Evolutionary conservation across 352 stramenopile genomes (phyloP).

Genomic region (Elongisporangium anandrum): DNA sequence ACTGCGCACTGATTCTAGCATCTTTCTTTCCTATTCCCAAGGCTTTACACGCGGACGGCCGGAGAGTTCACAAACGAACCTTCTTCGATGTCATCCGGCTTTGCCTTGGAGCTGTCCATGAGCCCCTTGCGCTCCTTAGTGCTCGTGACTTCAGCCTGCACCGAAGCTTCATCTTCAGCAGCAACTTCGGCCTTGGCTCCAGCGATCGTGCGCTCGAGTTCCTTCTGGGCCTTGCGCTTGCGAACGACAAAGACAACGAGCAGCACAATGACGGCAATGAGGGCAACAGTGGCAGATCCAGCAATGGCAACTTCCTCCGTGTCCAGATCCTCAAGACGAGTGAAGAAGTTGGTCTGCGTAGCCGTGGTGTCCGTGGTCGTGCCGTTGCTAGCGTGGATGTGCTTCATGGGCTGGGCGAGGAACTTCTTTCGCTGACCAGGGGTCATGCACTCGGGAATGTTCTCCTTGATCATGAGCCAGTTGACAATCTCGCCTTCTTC

Average conservation of each 20-base stretch:
- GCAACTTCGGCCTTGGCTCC: slow-evolving; percentile 78
- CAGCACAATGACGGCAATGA: slow-evolving; percentile 66
- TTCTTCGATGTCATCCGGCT: slow-evolving; percentile 58
- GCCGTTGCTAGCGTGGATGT: slow-evolving; percentile 76
- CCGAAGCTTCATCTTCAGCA: slow-evolving; percentile 55
- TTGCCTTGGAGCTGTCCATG: slow-evolving; percentile 68
- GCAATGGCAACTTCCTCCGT: slow-evolving; percentile 64
- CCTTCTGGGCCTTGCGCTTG: slow-evolving; percentile 80
- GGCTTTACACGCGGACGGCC: slow-evolving; percentile 43
- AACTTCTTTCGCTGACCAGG: slow-evolving; percentile 72
- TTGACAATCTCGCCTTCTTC: slow-evolving; percentile 83
- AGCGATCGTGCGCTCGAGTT: slow-evolving; percentile 79
- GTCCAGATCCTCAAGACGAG: slow-evolving; percentile 57
- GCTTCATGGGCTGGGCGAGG: slow-evolving; percentile 81
- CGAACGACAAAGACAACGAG: slow-evolving; percentile 66
- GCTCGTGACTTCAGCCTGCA: slow-evolving; percentile 27
- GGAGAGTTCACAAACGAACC: slow-evolving; percentile 84
- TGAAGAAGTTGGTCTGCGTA: slow-evolving; percentile 62
- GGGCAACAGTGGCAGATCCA: slow-evolving; percentile 42
- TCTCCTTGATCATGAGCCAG: slow-evolving; percentile 80
- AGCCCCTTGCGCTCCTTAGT: slow-evolving; percentile 68
- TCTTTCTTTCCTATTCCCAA: background rate
- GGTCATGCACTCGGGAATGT: slow-evolving; percentile 84
- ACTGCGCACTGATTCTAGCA: background rate
- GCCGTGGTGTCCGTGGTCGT: slow-evolving; percentile 35